Evolutionary conservation across 306 rosid species (phyloP), one percentile per base, ranked within the genome.

Genomic region (Morella rubra): DNA sequence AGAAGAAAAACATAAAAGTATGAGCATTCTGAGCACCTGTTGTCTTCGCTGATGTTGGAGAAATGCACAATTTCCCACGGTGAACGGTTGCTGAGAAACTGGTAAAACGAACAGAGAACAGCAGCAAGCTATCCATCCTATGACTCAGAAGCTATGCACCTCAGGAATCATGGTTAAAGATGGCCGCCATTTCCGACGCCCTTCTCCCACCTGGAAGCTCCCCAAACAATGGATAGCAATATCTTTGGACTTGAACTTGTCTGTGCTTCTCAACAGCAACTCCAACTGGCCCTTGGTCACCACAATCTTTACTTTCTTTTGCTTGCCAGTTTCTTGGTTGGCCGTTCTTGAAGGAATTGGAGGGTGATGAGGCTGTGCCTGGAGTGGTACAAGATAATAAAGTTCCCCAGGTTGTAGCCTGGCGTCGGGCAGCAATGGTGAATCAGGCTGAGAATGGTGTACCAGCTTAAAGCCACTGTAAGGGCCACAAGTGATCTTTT

Each of bases 81-180:
- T 11, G 65, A 69, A 2, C 45, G 49, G 61, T 15, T 47, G 55
- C 69, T 13, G 42, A 8, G 60, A 75, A 81, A 51, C 73, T 72
- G 53, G 54, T 67, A 61, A 42, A 72, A 78, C 53, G 24, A 79
- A 56, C 14, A 54, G 55, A 59, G 46, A 67, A 73, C 41, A 73
- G 71, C 46, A 41, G 46, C 50, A 18, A 32, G 9, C 42, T 22
- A 77, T 20, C 59, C 58, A 58, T 15, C 73, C 72, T 66, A 4
- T 59, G 41, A 41, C 71, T 84, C 58, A 82, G 53, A 55, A 86
- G 77, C 55, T 79, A 44, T 74, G 84, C 80, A 78, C 82, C 68
- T 90, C 92, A 50, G 76, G 85, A 84, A 90, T 85, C 70, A 77
- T 76, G 55, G 88, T 76, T 73, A 88, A 84, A 80, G 87, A 80